These are phyloP conservation scores for Usnea hakonensis DNA, from an alignment of 495 filamentous ascomycete species.

Conservation along the genomic window DNA sequence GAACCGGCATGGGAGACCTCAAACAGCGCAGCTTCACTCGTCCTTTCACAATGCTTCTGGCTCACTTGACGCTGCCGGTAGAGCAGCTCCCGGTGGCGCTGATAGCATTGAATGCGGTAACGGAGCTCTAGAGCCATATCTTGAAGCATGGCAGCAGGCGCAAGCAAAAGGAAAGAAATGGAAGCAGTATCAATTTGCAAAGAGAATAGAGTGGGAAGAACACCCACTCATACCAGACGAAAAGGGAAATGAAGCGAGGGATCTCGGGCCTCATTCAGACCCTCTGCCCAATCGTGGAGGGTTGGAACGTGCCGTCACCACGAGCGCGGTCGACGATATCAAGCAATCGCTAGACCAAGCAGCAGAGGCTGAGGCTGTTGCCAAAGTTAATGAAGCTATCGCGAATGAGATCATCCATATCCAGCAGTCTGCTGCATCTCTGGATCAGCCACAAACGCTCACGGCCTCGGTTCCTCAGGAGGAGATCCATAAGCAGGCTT, in stretches of 20 bases:
- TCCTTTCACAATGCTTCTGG: constrained; percentile 57
- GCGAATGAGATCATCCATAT: constrained; percentile 50
- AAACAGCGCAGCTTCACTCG: constrained; percentile 61
- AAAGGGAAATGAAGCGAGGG: constrained; percentile 33
- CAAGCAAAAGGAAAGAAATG: constrained; percentile 73
- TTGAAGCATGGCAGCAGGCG: constrained; percentile 75
- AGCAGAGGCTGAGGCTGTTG: constrained; percentile 45
- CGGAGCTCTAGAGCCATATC: constrained; percentile 71
- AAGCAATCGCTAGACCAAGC: constrained; percentile 49
- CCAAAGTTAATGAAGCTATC: constrained; percentile 57
- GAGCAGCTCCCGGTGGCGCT: constrained; percentile 26
- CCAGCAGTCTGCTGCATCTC: constrained; percentile 27
- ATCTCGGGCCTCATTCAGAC: constrained; percentile 22
- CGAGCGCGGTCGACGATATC: constrained; percentile 48
- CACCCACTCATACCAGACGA: constrained; percentile 44
- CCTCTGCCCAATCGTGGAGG: constrained; percentile 15
- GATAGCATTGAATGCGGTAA: constrained; percentile 36
- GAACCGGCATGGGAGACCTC: constrained; percentile 51
- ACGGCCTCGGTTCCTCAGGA: not conserved
- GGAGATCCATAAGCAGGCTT: not conserved
- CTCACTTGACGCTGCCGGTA: constrained; percentile 35
- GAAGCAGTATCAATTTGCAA: constrained; percentile 81
- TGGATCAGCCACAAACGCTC: constrained; percentile 1
- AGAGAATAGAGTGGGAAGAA: constrained; percentile 77
- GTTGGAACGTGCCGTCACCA: constrained; percentile 40